Percentiles rank a stretch among this genome's conserved stretches.
Conservation (phyloP, 73 alveolate species). For the Symbiodinium natans region DNA sequence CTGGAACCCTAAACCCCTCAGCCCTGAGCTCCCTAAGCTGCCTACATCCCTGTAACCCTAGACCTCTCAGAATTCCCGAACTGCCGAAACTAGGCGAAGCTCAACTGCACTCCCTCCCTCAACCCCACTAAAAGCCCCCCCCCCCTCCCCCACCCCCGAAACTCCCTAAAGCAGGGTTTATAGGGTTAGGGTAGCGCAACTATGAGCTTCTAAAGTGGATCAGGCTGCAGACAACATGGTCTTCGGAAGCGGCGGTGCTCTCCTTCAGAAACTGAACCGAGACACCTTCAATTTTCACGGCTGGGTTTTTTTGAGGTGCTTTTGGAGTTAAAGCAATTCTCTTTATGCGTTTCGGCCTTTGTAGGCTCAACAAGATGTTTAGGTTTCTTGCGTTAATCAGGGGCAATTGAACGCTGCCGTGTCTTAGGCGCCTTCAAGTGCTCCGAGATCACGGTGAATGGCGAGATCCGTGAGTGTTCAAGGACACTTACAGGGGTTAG, state of each 20-base stretch:
- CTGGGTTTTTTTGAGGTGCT: neutral
- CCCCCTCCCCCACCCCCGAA: too few relatives aligned
- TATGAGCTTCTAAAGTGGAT: too few relatives aligned
- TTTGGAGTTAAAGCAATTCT: neutral
- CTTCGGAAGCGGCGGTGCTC: slow-evolving; percentile 91
- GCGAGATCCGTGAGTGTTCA: slow-evolving; percentile 60
- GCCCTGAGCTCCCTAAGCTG: too few relatives aligned
- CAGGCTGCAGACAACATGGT: slow-evolving; percentile 94
- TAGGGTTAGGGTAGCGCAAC: too few relatives aligned
- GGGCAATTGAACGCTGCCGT: too few relatives aligned
- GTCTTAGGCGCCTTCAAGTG: slow-evolving; percentile 84
- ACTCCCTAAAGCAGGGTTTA: too few relatives aligned
- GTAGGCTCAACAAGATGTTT: neutral
- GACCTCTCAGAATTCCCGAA: too few relatives aligned
- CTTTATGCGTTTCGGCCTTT: neutral
- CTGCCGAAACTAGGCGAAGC: too few relatives aligned
- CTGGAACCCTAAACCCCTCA: too few relatives aligned
- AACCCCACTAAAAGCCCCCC: too few relatives aligned
- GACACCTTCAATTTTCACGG: slow-evolving; percentile 67
- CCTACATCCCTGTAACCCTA: too few relatives aligned
- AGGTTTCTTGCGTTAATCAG: neutral
- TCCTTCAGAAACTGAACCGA: slow-evolving; percentile 85
- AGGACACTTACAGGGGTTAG: neutral
- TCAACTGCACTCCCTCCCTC: too few relatives aligned
- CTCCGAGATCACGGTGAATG: slow-evolving; percentile 86